Evolutionary conservation across 225 moss, liverwort and hornwort species (phyloP).

Genomic region (Antitrichia curtipendula): DNA sequence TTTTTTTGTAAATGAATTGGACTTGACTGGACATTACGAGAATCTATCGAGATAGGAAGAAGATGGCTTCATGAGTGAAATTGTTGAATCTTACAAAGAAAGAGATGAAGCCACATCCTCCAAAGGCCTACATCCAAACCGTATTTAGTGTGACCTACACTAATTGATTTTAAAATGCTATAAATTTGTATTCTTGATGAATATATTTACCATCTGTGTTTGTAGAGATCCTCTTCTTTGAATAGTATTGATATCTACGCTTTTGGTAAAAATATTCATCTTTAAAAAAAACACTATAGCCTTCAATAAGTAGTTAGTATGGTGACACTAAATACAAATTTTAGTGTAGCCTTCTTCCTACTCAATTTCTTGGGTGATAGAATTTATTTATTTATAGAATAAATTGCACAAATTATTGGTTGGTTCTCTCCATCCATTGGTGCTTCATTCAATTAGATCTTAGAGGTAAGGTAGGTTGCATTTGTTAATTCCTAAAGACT

Average conservation of each 20-base stretch:
- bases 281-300: neutral
- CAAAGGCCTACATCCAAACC: too few relatives aligned
- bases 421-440: neutral
- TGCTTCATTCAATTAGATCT: neutral
- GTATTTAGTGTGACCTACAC: neutral
- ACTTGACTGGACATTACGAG: neutral
- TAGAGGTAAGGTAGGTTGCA: neutral
- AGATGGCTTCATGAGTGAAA: neutral
- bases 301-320: neutral
- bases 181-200: neutral
- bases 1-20: too few relatives aligned
- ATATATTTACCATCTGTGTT: neutral
- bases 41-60: neutral
- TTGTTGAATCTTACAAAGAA: neutral
- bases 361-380: neutral
- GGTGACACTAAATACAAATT: accelerated
- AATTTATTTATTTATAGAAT: neutral
- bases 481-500: neutral
- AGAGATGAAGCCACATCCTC: neutral
- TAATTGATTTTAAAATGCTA: neutral
- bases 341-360: neutral
- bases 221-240: neutral
- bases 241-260: neutral
- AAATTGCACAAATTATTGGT: neutral
- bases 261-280: neutral